These are phyloP conservation scores for Xylariaceae sp. DNA, from an alignment of 2,329 filamentous ascomycete species.

Conservation along the genomic window DNA sequence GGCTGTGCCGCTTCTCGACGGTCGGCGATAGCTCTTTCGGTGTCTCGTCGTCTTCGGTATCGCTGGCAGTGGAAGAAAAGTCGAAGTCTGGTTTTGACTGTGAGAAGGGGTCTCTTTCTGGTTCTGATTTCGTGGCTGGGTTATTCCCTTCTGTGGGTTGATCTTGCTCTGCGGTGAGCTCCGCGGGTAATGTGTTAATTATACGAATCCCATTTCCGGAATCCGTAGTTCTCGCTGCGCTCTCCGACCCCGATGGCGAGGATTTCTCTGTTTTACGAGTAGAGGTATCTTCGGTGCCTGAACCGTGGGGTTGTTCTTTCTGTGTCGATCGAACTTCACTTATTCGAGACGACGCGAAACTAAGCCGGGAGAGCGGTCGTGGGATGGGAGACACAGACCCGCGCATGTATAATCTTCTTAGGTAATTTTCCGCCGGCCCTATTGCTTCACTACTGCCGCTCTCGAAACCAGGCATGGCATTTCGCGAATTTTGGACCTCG, in stretches of 20 bases:
- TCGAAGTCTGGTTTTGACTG: constrained; percentile 29
- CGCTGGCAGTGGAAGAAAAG: constrained; percentile 23
- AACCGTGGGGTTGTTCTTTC: neutral
- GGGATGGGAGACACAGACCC: constrained; percentile 16
- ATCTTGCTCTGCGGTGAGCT: constrained; percentile 3
- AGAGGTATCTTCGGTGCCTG: neutral
- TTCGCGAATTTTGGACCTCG: constrained; percentile 15
- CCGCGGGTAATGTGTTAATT: neutral
- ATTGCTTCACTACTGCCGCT: constrained; percentile 16
- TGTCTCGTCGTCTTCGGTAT: constrained; percentile 6
- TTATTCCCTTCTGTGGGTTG: neutral
- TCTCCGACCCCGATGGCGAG: neutral
- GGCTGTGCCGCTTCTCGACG: neutral
- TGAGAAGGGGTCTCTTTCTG: constrained; percentile 17
- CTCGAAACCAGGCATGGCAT: constrained; percentile 18
- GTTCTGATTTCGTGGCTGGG: neutral
- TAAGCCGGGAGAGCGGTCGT: constrained; percentile 12
- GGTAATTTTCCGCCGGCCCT: constrained; percentile 8
- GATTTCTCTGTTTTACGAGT: neutral
- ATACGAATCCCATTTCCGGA: neutral
- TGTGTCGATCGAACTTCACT: neutral
- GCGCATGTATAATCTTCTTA: constrained; percentile 16
- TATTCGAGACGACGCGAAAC: constrained; percentile 3
- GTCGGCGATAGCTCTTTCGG: neutral
- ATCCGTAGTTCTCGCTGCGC: neutral